A percentile compares a stretch with the other conserved stretches of the same genome.
Evolutionary conservation across 352 stramenopile species (phyloP).

Genomic region (Phytophthora quininea): DNA sequence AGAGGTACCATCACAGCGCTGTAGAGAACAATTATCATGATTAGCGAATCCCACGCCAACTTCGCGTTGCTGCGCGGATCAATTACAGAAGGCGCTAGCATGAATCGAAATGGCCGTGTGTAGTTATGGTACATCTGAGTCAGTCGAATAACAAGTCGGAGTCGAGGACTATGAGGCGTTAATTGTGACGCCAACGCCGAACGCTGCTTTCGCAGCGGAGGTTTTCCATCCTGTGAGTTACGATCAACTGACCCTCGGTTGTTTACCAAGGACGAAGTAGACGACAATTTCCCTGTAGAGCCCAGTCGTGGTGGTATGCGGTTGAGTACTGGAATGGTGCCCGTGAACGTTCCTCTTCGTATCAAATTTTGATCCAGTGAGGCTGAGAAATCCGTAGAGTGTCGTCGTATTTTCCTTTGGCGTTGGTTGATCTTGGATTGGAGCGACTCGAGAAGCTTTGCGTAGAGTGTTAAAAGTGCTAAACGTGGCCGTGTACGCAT

Average conservation of each 20-base stretch:
- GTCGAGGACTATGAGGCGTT: constrained; percentile 11
- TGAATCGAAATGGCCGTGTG: constrained; percentile 29
- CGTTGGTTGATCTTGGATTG: constrained; percentile 3
- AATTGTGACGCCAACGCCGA: constrained; percentile 44
- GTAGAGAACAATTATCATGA: constrained; percentile 81
- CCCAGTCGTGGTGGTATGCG: constrained; percentile 16
- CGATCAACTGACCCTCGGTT: constrained; percentile 17
- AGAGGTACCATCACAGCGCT: constrained; percentile 73
- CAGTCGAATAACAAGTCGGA: constrained; percentile 44
- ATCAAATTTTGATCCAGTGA: neutral
- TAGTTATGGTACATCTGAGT: constrained; percentile 49
- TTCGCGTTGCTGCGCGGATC: constrained; percentile 65
- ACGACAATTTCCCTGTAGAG: constrained; percentile 19
- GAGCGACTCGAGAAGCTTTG: constrained; percentile 20
- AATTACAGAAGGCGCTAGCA: constrained; percentile 46
- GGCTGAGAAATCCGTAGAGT: neutral
- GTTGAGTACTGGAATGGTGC: constrained; percentile 23
- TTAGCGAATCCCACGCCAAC: constrained; percentile 66
- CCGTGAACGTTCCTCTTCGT: constrained; percentile 23
- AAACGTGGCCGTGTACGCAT: neutral
- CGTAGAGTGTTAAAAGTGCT: constrained; percentile 8
- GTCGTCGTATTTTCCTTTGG: constrained; percentile 1
- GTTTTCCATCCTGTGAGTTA: constrained; percentile 23
- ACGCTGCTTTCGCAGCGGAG: constrained; percentile 24
- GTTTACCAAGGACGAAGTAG: constrained; percentile 24